Evolutionary conservation across 148 eudicot species (phyloP), one percentile per base, ranked within the genome.

Genomic region (Silene conica): DNA sequence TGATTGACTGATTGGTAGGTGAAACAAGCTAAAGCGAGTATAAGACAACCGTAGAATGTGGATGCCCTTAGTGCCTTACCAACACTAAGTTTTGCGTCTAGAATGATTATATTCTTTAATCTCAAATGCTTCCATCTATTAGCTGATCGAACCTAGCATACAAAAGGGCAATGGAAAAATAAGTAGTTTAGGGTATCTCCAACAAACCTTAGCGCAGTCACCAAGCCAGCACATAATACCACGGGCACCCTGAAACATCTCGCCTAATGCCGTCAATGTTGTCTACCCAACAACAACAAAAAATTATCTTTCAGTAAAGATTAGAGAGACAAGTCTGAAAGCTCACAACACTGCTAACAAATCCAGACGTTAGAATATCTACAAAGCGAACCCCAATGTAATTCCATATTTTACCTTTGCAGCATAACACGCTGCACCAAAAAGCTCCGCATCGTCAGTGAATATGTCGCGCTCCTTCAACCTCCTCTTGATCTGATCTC

Each of bases 211-310:
- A 70, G 98, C 98, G 85, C 96, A 95, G 31, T 92, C 98, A 76
- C 97, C 97, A 56, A 95, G 97, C 98, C 98, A 95, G 83, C 79
- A 84, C 98, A 92, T 92, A 76, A 95, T 95, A 81, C 86, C 60
- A 72, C 96, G 97, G 59, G 98, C 98, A 77, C 90, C 97, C 84
- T 92, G 87, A 83, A 95, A 95, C 97, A 95, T 92, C 81, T 92
- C 93, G 68, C 90, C 98, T 18, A 95, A 73, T 45, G 98, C 98
- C 78, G 88, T 87, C 75, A 95, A 81, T 8, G 98, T 95, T 76
- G 61, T 80, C 98, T 95, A 78, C 68, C 71, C 77, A 85, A 73
- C 52, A 28, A 83, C 45, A 68, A 84, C 72, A 75, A 20, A 56
- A 46, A 26, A 50, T 56, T 28, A 0, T n/a, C 6, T 48, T 26